Evolutionary conservation across 257 asterid genomes (phyloP).

Genomic region (Anisodus acutangulus): DNA sequence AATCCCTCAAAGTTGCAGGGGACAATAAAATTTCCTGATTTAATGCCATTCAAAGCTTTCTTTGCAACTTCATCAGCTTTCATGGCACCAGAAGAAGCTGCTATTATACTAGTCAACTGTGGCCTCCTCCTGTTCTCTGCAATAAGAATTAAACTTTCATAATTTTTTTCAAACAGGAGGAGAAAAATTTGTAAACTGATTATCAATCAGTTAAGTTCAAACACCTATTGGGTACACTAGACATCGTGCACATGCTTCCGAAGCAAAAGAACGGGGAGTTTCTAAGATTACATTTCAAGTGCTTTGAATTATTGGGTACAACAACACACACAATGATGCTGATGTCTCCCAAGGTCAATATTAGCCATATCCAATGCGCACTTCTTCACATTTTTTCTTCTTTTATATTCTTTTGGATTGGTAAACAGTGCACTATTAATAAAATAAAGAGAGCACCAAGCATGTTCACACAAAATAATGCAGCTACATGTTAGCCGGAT

Average conservation of each 20-base stretch:
- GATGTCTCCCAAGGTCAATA: background rate
- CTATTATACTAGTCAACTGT: slow-evolving; percentile 69
- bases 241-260: background rate
- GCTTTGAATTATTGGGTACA: background rate
- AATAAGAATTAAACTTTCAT: background rate
- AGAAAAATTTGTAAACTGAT: background rate
- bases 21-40: slow-evolving; percentile 66
- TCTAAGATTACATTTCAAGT: background rate
- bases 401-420: background rate
- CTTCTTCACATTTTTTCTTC: background rate
- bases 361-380: background rate
- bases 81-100: slow-evolving; percentile 93
- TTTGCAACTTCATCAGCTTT: slow-evolving; percentile 87
- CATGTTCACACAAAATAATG: background rate
- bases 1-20: slow-evolving; percentile 86
- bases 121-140: slow-evolving; percentile 90
- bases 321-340: background rate
- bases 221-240: background rate
- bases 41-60: slow-evolving; percentile 68
- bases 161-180: background rate
- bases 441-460: background rate
- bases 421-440: background rate
- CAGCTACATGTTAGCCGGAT: background rate
- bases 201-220: background rate
- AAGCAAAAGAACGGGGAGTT: background rate